phyloP scores from a whole-genome alignment of 345 rosid genomes.

The Populus alba region DNA sequence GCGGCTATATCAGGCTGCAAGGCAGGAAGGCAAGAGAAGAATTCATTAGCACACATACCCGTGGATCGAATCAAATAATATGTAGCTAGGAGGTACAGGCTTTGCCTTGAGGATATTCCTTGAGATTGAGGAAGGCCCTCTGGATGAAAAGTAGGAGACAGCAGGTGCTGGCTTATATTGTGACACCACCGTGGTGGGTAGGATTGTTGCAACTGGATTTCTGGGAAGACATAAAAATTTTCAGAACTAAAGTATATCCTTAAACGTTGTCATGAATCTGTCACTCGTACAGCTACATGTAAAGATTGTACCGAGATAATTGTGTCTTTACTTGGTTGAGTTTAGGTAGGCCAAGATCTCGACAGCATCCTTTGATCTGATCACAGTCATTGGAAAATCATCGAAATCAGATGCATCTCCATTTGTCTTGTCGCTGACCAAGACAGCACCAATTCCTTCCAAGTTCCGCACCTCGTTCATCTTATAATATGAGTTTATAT shows the following conservation, averaged over 20 bases:
- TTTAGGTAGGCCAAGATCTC: slow-evolving; percentile 57
- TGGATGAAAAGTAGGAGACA: slow-evolving; percentile 65
- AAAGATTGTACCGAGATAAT: slow-evolving; percentile 60
- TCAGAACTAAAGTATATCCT: not conserved
- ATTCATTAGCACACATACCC: not conserved
- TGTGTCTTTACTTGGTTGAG: slow-evolving; percentile 52
- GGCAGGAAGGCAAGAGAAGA: not conserved
- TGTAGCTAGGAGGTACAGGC: not conserved
- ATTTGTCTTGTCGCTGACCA: slow-evolving; percentile 47
- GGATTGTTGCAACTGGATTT: slow-evolving; percentile 70
- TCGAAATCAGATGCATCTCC: slow-evolving; percentile 43
- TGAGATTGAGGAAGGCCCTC: slow-evolving; percentile 69
- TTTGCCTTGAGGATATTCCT: slow-evolving; percentile 75
- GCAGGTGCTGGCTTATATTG: slow-evolving; percentile 69
- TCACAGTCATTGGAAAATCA: slow-evolving; percentile 45
- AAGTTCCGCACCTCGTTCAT: slow-evolving; percentile 39
- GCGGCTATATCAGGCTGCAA: slow-evolving; percentile 85
- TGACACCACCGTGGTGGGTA: slow-evolving; percentile 45
- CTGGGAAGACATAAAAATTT: slow-evolving; percentile 35
- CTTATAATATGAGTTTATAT: slow-evolving; percentile 14
- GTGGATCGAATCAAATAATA: not conserved
- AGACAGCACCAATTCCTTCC: slow-evolving; percentile 59
- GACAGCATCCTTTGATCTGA: slow-evolving; percentile 52
- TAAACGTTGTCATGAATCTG: not conserved
- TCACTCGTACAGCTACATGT: not conserved